Evolutionary conservation across 1,139 yeast species (phyloP), one percentile per base, ranked within the genome.

Genomic region (Blastobotrys niveus): DNA sequence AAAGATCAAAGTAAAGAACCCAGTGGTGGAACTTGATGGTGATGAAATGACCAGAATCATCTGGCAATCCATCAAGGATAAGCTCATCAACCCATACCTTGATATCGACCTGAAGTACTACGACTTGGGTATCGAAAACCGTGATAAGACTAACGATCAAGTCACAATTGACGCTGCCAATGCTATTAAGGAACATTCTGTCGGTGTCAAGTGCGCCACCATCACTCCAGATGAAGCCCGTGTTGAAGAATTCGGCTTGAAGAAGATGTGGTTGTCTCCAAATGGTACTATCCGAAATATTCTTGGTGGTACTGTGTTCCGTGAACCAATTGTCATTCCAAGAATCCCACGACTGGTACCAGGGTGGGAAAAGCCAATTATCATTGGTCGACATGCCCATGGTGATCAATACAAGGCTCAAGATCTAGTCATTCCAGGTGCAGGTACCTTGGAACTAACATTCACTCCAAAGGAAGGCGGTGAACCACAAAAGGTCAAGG

Each of bases 171-270:
- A 89, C 53, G 87, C 96, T 6, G 96, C 96, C 30, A 73, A 83
- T 51, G 97, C 97, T 45, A 88, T 86, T 59, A 74, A 80, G 65
- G 74, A 88, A 69, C 82, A 86, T 65, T 86, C 88, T 47, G 97
- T 89, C 40, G 97, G 95, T 49, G 83, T 89, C 60, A 89, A 89
- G 72, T 89, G 97, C 71, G 97, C 97, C 42, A 89, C 97, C 47
- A 89, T 89, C 65, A 89, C 97, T n/a, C 97, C 97, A 7, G 97
- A 89, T 65, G 97, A 89, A 71, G 89, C 84, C 35, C 79, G 97
- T 59, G 96, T 89, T 45, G 70, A 85, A 66, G 97, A 89, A 69
- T 89, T 87, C 66, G 71, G 75, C 51, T 77, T 89, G 66, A 88
- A 88, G 70, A 82, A 88, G 67, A 89, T 89, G 97, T 89, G 96